A percentile compares a stretch with the other conserved stretches of the same genome.
Conservation (phyloP, 2,329 filamentous ascomycete species). For the Trichoderma koningii region DNA sequence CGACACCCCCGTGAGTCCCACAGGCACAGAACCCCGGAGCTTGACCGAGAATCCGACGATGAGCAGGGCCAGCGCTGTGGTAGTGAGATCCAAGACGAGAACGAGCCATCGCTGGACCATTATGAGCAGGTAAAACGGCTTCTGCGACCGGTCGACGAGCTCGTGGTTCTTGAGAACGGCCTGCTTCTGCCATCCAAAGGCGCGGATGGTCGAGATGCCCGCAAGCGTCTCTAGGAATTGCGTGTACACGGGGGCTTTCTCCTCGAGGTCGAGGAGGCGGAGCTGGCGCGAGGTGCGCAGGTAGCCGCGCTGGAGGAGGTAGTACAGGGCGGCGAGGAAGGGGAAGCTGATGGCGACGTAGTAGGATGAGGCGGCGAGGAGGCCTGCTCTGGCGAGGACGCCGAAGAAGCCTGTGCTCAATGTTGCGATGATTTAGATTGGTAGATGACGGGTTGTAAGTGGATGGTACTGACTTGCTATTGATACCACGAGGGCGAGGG, state of each 20-base stretch:
- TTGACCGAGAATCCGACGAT: constrained; percentile 51
- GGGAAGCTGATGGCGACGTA: constrained; percentile 48
- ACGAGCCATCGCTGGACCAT: constrained; percentile 60
- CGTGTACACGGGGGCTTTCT: constrained; percentile 45
- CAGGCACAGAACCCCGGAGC: constrained; percentile 34
- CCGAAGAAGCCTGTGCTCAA: constrained; percentile 39
- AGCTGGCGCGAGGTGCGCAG: constrained; percentile 48
- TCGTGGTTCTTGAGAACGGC: constrained; percentile 47
- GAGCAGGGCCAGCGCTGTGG: constrained; percentile 49
- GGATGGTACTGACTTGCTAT: constrained; percentile 39
- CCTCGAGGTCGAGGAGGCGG: constrained; percentile 46
- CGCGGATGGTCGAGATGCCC: constrained; percentile 53
- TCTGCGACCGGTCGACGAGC: constrained; percentile 56
- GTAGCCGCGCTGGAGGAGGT: constrained; percentile 47
- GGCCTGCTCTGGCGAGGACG: constrained; percentile 33
- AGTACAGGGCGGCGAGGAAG: constrained; percentile 45
- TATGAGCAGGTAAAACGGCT: constrained; percentile 59
- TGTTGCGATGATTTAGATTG: background rate
- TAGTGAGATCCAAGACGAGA: constrained; percentile 53
- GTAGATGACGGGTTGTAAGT: background rate
- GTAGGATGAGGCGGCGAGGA: constrained; percentile 34
- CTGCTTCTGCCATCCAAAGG: constrained; percentile 52
- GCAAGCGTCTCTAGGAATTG: constrained; percentile 50
- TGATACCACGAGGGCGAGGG: constrained; percentile 40
- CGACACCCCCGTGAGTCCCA: constrained; percentile 40